Base-by-base conservation (phyloP, 768 basidiomycete genomes). In the Suillus bovinus region DNA sequence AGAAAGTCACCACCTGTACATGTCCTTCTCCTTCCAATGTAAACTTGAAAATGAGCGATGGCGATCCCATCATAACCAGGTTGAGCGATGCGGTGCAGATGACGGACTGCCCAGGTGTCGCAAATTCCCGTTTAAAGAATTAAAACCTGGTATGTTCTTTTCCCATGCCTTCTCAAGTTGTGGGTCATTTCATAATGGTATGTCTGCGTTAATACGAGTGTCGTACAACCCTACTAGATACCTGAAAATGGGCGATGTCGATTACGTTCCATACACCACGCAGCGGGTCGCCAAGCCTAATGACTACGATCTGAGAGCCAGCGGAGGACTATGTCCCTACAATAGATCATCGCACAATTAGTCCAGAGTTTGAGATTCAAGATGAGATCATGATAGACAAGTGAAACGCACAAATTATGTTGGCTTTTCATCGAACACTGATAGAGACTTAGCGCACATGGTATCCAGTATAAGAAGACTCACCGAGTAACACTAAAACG, bases 341-440 rank as follows among this genome's bases (percentile, higher is more conserved):
- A 60, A 33, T 49, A 34, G 24, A 41, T 39, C n/a, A 46, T 33
- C 7, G 24, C 4, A 17, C 34, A 36, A 47, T 54, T 44, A 62
- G 60, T 20, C 16, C 13, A 27, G 11, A 56, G 11, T 52, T 33
- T 16, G 36, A 65, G 49, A 52, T 41, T 29, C 6, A 38, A 34
- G 13, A 33, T 53, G 50, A 41, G 13, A n/a, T 7, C n/a, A 33
- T n/a, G 31, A 9, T 56, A 58, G 24, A 27, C 20, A 14, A 2
- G 22, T 31, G 31, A 34, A 38, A 73, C 90, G 60, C 67, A 91
- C 89, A 97, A 78, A 72, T 97, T 97, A 74, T 97, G 94, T 74
- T 93, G 91, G 70, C 88, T 95, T 76, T 95, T 96, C 90, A 96
- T 96, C 3, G 94, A 97, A 73, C 94, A 96, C 95, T 97, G 68